Base-by-base conservation (phyloP, 2,329 filamentous ascomycete genomes). In the Didymella segeticola region DNA sequence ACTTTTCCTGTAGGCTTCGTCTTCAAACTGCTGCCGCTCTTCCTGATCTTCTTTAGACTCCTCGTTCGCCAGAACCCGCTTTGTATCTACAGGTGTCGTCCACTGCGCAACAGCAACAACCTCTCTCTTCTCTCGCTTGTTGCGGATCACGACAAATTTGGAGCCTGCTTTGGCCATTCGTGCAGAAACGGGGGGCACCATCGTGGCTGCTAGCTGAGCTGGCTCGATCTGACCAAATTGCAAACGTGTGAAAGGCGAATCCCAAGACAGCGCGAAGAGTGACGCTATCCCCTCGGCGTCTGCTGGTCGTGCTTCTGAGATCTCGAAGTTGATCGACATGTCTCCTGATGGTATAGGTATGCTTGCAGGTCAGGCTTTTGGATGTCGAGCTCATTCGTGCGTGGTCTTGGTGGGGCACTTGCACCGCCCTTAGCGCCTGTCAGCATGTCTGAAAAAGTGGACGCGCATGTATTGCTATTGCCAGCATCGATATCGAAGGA, bases 21-120 rank as follows among this genome's bases (percentile, higher is more conserved):
- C 63, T 30, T 67, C 63, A 15, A 68, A 61, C 8, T 57, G 27
- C 31, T 64, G 56, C 14, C 62, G 56, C 27, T 72, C 68, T 11
- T 57, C 45, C 22, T 47, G 58, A 2, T 70, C 61, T 11, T 61
- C 58, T 17, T 36, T 5, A 8, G 57, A 49, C 30, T 71, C 63
- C 8, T 43, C 30, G 3, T 36, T 34, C 11, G 36, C 22, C 1
- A 2, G 5, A n/a, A 36, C 33, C 8, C 31, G 14, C 1, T 31
- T 36, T 14, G 33, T 30, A 15, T 45, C 43, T 12, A 20, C 23
- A 7, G 66, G 64, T 2, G 63, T 9, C 1, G 39, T 60, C 68
- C 69, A 72, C 47, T 71, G 67, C 22, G 67, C 66, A 1, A 67
- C 66, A 42, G 67, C 53, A n/a, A 59, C 60, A 14, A 66, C 50